Evolutionary conservation across 192 early-diverging fungal species (phyloP).

Genomic region (Chytriomyces sp.): DNA sequence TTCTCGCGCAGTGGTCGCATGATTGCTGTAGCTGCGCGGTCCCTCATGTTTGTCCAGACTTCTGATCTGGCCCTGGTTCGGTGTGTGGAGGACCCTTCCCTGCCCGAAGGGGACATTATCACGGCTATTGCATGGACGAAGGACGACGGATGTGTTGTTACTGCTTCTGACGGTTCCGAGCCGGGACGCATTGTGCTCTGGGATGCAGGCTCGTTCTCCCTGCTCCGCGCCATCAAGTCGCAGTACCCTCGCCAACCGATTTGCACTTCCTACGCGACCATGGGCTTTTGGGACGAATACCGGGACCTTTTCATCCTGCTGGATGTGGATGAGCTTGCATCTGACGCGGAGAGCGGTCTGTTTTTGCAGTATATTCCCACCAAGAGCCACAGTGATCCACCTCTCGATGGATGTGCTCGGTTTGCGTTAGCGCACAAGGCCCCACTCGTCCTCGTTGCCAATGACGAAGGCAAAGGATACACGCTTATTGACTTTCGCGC

Average conservation of each 20-base stretch:
- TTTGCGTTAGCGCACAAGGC: constrained; percentile 33
- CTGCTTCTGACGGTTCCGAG: constrained; percentile 32
- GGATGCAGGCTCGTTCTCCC: constrained; percentile 27
- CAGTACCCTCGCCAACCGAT: constrained; percentile 38
- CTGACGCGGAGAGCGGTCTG: constrained; percentile 31
- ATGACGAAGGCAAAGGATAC: constrained; percentile 34
- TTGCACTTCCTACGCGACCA: constrained; percentile 17
- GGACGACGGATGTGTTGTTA: constrained; percentile 36
- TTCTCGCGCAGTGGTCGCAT: constrained; percentile 22
- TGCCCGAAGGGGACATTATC: constrained; percentile 32
- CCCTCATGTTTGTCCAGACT: constrained; percentile 19
- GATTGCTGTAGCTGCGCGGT: constrained; percentile 26
- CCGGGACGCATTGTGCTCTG: constrained; percentile 35
- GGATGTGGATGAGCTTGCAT: constrained; percentile 35
- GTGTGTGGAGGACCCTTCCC: constrained; percentile 9
- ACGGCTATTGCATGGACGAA: constrained; percentile 38
- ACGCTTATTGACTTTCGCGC: constrained; percentile 33
- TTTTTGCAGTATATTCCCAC: constrained; percentile 38
- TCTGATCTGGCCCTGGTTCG: constrained; percentile 1
- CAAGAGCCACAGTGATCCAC: constrained; percentile 27
- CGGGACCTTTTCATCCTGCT: constrained; percentile 30
- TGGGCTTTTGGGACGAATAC: constrained; percentile 41
- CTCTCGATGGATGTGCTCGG: constrained; percentile 29
- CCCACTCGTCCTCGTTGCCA: constrained; percentile 25
- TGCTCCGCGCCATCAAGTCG: constrained; percentile 29